Evolutionary conservation across 1,139 yeast species (phyloP).

Genomic region (Kazachstania sp.): DNA sequence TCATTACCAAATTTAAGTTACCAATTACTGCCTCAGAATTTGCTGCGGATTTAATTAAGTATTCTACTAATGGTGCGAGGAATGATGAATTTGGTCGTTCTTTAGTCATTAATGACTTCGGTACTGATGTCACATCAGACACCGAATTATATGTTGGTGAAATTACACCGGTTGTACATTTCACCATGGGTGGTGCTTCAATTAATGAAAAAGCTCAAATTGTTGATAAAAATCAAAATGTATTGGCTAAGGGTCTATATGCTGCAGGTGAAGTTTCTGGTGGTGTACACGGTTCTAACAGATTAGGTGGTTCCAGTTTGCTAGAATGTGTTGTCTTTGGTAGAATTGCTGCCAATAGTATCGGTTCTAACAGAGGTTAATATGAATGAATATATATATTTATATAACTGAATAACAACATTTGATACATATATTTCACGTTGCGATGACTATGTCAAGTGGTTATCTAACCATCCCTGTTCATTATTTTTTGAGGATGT

Average conservation of each 20-base stretch:
- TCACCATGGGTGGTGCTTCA: constrained; percentile 80
- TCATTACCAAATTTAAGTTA: constrained; percentile 35
- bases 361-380: constrained; percentile 12
- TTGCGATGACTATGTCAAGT: too few species aligned
- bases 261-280: constrained; percentile 82
- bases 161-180: constrained; percentile 71
- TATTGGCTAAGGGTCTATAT: constrained; percentile 49
- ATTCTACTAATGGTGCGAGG: constrained; percentile 33
- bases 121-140: constrained; percentile 12
- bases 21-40: constrained; percentile 34
- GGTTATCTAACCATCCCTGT: too few species aligned
- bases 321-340: constrained; percentile 78
- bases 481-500: too few species aligned
- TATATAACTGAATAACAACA: not conserved
- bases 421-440: not conserved
- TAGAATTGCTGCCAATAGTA: constrained; percentile 35
- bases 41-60: constrained; percentile 38
- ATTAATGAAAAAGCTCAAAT: constrained; percentile 55
- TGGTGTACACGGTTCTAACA: constrained; percentile 71
- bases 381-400: not conserved
- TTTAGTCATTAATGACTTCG: constrained; percentile 29
- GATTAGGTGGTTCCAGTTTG: constrained; percentile 70
- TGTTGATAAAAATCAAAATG: constrained; percentile 33
- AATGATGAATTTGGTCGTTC: constrained; percentile 28
- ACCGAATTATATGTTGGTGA: constrained; percentile 32